Evolutionary conservation across 805 yeast species (phyloP).

Genomic region (Candida wancherniae): DNA sequence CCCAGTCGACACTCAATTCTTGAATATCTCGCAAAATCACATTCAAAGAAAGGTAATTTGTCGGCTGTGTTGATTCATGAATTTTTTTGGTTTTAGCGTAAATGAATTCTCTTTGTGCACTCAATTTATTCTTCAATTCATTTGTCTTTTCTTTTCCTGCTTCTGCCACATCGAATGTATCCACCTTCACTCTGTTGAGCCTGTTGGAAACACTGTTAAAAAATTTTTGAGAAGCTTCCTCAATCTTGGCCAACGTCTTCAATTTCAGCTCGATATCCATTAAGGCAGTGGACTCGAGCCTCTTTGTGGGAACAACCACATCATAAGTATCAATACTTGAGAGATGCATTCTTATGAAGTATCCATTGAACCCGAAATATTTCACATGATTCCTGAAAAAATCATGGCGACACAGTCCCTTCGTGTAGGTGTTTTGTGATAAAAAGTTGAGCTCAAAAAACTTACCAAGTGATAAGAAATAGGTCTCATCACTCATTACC

Average conservation of each 20-base stretch:
- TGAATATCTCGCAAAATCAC: conserved; percentile 66
- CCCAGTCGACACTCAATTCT: conserved; percentile 84
- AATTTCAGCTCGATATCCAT: conserved; percentile 64
- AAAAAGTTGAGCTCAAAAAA: conserved; percentile 83
- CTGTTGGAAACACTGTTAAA: conserved; percentile 71
- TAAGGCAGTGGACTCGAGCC: conserved; percentile 66
- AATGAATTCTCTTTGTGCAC: conserved; percentile 47
- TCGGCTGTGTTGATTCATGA: conserved; percentile 52
- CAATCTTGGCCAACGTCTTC: conserved; percentile 52
- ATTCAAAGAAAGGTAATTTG: conserved; percentile 69
- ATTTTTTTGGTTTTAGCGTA: conserved; percentile 44
- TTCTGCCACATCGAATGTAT: conserved; percentile 64
- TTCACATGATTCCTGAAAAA: conserved; percentile 76
- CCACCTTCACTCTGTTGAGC: conserved; percentile 69
- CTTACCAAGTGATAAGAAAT: conserved; percentile 91
- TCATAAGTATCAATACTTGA: conserved; percentile 72
- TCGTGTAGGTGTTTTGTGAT: conserved; percentile 37
- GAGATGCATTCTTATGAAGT: conserved; percentile 76
- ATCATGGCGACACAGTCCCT: conserved; percentile 68
- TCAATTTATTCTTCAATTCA: conserved; percentile 51
- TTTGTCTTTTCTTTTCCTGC: conserved; percentile 59
- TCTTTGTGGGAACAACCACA: conserved; percentile 69
- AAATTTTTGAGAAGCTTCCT: conserved; percentile 50
- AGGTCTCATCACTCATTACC: conserved; percentile 80
- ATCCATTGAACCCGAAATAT: conserved; percentile 76